Base-by-base conservation (phyloP, 208 protist species). In the Acanthamoeba triangularis region DNA sequence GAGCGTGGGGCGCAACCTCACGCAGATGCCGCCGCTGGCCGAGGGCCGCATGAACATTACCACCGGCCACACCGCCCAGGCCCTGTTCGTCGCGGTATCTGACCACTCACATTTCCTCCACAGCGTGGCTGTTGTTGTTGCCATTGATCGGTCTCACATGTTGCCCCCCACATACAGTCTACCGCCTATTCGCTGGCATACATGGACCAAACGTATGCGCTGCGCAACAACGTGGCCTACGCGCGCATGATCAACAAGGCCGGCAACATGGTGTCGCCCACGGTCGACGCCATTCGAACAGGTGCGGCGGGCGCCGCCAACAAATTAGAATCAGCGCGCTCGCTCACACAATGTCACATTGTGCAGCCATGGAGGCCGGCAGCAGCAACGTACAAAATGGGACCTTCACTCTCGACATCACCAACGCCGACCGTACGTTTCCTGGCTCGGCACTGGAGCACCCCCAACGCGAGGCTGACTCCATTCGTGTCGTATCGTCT, bases 281-380 rank as follows among this genome's bases (percentile, higher is more conserved):
- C 85, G 10, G 23, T 52, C 44, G 2, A 0, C 3, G n/a, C 85
- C 35, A 72, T 92, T 3, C 30, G 52, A 3, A 10, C 37, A 1
- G 37, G 37, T 41, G 3, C 37, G 37, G n/a, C n/a, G n/a, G n/a
- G n/a, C n/a, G n/a, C n/a, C n/a, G n/a, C n/a, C n/a, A n/a, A n/a
- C n/a, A n/a, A n/a, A n/a, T n/a, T n/a, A n/a, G n/a, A n/a, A n/a
- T n/a, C 37, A 41, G 37, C 37, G 3, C 37, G 1, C 37, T 41
- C 37, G 37, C 37, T 3, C 37, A 41, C 37, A 41, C 37, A 41
- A 41, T 41, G 37, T 41, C 37, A 41, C 37, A n/a, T n/a, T n/a
- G n/a, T n/a, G 37, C 74, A 49, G 85, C 85, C 54, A 92, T 92
- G 85, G 76, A 85, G 41, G 35, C 76, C 76, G 30, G 3, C 13